These are phyloP conservation scores for Xylaria palmicola DNA, from an alignment of 495 filamentous ascomycete genomes.

Conservation along the genomic window DNA sequence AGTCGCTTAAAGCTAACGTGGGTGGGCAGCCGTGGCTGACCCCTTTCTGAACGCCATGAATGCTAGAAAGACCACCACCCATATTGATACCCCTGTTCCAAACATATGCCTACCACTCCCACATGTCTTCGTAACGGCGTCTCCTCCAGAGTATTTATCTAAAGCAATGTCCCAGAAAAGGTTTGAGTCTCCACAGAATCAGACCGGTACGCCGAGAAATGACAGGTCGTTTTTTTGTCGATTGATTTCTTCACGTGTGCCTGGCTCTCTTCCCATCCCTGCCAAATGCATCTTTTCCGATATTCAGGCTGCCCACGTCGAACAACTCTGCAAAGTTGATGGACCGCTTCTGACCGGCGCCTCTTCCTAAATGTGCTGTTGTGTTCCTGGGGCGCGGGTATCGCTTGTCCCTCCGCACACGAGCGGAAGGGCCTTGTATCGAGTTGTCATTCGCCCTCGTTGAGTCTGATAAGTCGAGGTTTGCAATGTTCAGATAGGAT, in stretches of 20 bases:
- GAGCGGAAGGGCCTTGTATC: slow-evolving; percentile 31
- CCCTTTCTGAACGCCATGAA: slow-evolving; percentile 14
- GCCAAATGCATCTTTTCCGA: slow-evolving; percentile 64
- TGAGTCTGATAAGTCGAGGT: slow-evolving; percentile 50
- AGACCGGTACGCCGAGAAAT: slow-evolving; percentile 14
- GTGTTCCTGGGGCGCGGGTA: slow-evolving; percentile 44
- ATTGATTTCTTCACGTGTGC: slow-evolving; percentile 50
- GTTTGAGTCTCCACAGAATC: slow-evolving; percentile 4
- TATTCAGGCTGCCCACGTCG: slow-evolving; percentile 66
- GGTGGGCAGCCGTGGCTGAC: slow-evolving; percentile 3
- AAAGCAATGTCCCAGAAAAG: slow-evolving; percentile 5
- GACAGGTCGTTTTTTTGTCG: neutral
- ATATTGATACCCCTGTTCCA: slow-evolving; percentile 1
- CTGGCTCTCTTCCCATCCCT: slow-evolving; percentile 69
- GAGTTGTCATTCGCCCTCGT: slow-evolving; percentile 27
- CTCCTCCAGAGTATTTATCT: neutral
- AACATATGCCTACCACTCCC: slow-evolving; percentile 9
- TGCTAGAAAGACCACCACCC: slow-evolving; percentile 9
- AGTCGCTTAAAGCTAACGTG: slow-evolving; percentile 4
- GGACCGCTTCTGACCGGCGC: slow-evolving; percentile 75
- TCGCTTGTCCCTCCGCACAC: slow-evolving; percentile 34
- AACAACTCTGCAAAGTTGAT: slow-evolving; percentile 78
- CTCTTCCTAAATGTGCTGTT: slow-evolving; percentile 45
- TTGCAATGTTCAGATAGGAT: slow-evolving; percentile 59
- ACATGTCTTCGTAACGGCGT: slow-evolving; percentile 1